A percentile compares a stretch with the other conserved stretches of the same genome.
Evolutionary conservation across 805 yeast species (phyloP).

Genomic region (Pichia kluyveri): DNA sequence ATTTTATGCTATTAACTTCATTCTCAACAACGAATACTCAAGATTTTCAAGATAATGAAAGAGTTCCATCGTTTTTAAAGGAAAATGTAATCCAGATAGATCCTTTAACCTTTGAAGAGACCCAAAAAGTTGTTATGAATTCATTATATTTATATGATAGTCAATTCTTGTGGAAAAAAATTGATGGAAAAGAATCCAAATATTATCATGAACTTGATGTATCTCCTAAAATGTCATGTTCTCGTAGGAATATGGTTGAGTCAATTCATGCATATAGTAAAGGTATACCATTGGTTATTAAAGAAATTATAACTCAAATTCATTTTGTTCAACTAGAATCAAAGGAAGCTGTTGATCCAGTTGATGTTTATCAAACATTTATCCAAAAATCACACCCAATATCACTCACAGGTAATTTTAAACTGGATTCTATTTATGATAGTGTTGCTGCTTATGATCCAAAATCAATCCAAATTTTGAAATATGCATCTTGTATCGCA

Average conservation of each 20-base stretch:
- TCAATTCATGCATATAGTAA: slow-evolving; percentile 13
- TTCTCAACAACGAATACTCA: not conserved
- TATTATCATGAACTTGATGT: slow-evolving; percentile 2
- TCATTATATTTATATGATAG: slow-evolving; percentile 4
- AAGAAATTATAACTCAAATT: slow-evolving; percentile 28
- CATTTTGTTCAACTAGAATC: slow-evolving; percentile 1
- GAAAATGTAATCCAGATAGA: slow-evolving; percentile 3
- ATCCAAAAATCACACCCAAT: not conserved
- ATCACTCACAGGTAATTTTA: slow-evolving; percentile 2
- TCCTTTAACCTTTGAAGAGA: slow-evolving; percentile 4
- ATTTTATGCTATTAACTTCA: slow-evolving; percentile 5
- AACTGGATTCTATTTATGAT: slow-evolving; percentile 3
- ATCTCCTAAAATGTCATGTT: not conserved
- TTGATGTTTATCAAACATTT: not conserved
- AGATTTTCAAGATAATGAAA: not conserved
- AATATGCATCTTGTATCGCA: slow-evolving; percentile 35
- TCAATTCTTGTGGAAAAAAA: slow-evolving; percentile 5
- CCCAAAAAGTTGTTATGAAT: not conserved
- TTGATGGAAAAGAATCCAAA: not conserved
- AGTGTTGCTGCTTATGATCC: slow-evolving; percentile 1
- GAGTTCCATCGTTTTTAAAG: slow-evolving; percentile 1
- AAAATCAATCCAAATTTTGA: slow-evolving; percentile 18
- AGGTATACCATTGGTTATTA: slow-evolving; percentile 16
- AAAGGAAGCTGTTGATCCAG: not conserved
- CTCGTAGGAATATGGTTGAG: slow-evolving; percentile 9